These are phyloP conservation scores for Zymoseptoria ardabiliae DNA, from an alignment of 2,329 filamentous ascomycete genomes.

Conservation along the genomic window DNA sequence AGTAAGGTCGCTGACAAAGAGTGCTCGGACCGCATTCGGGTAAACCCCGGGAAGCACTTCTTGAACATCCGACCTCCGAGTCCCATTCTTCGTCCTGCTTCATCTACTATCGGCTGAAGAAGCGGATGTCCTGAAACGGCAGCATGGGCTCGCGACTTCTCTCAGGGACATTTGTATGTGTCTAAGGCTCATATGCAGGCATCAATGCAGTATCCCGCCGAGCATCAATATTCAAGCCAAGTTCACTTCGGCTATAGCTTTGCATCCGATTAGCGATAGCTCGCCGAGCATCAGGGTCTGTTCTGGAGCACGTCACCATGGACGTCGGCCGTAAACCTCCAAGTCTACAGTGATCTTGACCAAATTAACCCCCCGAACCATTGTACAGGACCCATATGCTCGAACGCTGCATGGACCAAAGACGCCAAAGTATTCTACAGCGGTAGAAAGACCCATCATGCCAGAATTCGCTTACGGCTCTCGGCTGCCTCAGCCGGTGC, in stretches of 20 bases:
- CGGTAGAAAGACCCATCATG: background rate
- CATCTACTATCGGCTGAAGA: too few species aligned
- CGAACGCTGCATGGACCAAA: background rate
- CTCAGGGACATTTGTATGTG: too few species aligned
- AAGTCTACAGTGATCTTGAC: background rate
- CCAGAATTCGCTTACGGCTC: constrained; percentile 19
- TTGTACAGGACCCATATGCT: background rate
- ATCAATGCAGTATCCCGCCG: background rate
- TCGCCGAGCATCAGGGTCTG: background rate
- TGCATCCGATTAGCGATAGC: background rate
- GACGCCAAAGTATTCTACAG: background rate
- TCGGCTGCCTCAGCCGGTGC: constrained; percentile 13
- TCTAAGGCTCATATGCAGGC: background rate
- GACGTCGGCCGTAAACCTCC: background rate
- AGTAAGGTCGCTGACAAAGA: background rate
- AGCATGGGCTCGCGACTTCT: too few species aligned
- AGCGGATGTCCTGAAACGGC: too few species aligned
- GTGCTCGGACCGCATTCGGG: background rate
- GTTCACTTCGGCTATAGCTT: background rate
- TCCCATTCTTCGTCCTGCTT: too few species aligned
- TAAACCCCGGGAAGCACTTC: background rate
- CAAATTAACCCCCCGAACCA: background rate
- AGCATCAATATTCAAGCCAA: background rate
- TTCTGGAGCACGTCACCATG: background rate
- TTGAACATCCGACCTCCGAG: too few species aligned